These are phyloP conservation scores for Microascus cirrosus DNA, from an alignment of 2,329 filamentous ascomycete species.

Conservation along the genomic window DNA sequence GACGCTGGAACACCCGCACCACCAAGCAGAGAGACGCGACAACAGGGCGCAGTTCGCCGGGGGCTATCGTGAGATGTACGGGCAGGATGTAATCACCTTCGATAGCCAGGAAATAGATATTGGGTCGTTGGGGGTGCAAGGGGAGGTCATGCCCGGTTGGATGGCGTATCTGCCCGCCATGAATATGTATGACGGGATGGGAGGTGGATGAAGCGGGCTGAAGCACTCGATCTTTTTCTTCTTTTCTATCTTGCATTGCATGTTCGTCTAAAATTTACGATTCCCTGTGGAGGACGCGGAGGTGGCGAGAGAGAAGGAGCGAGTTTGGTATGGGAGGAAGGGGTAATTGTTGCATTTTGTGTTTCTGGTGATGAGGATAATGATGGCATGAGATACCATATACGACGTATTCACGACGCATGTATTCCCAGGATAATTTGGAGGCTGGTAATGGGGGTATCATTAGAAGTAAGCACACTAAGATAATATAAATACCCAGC, in stretches of 20 bases:
- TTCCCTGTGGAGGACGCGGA: neutral
- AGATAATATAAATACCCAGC: neutral
- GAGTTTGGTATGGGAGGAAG: neutral
- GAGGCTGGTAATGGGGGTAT: neutral
- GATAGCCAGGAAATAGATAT: conserved; percentile 71
- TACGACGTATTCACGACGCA: neutral
- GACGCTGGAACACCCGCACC: conserved; percentile 17
- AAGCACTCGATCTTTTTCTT: neutral
- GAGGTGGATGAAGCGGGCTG: neutral
- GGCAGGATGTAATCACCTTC: conserved; percentile 51
- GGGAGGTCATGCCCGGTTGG: conserved; percentile 61
- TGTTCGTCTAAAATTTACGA: neutral
- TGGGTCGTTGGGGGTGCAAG: conserved; percentile 45
- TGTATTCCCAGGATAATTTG: neutral
- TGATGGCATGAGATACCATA: neutral
- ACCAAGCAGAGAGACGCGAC: neutral
- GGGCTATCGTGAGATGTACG: neutral
- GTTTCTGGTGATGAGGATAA: neutral
- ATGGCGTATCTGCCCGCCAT: conserved; percentile 62
- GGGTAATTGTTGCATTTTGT: neutral
- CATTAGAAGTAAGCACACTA: neutral
- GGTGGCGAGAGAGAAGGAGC: neutral
- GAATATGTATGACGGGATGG: conserved; percentile 33
- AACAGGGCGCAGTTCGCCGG: neutral
- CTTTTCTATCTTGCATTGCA: neutral